Evolutionary conservation across 1,139 yeast species (phyloP), one percentile per base, ranked within the genome.

Genomic region (Kurtzmaniella quercitrusa): DNA sequence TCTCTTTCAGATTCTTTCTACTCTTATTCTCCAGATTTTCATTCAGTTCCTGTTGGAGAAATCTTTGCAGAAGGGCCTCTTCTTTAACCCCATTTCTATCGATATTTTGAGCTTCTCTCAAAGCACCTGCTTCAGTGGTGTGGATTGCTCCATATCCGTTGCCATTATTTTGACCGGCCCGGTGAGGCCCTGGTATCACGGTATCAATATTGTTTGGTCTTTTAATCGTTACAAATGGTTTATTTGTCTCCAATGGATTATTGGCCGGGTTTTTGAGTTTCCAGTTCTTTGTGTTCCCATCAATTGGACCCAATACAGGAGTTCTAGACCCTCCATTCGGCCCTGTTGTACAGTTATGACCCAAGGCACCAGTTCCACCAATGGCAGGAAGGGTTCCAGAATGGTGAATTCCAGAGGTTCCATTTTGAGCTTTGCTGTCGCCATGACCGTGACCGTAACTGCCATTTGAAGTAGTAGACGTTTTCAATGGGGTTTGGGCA

Each of bases 171-270:
- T 34, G 38, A 15, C 41, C 37, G 1, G 40, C 44, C 43, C 49
- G 48, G 48, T 53, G 53, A 34, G 59, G 63, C 15, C 57, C 60
- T 17, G 58, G 66, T 31, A 60, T 45, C 31, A 59, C 66, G 16
- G 66, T 48, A 16, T 58, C 62, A 37, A 52, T n/a, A n/a, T n/a
- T 51, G 38, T 58, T 58, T 56, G 77, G 86, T 50, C 80, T 73
- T 59, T 85, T 85, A 52, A 85, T 84, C 14, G 82, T 82, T 18
- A 85, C 87, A 62, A 79, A 83, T 6, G 85, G 61, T 54, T 85
- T 88, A 40, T 73, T 76, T 1, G 95, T 85, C 44, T 79, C 80
- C 48, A 85, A 68, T 2, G 98, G 98, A 58, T 90, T 86, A 14
- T 85, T 70, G 1, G 97, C 97, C 36, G 81, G 79, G 59, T 91